These are phyloP conservation scores for Musa schizocarpa DNA, from an alignment of 176 grass and related monocot species.

Conservation along the genomic window DNA sequence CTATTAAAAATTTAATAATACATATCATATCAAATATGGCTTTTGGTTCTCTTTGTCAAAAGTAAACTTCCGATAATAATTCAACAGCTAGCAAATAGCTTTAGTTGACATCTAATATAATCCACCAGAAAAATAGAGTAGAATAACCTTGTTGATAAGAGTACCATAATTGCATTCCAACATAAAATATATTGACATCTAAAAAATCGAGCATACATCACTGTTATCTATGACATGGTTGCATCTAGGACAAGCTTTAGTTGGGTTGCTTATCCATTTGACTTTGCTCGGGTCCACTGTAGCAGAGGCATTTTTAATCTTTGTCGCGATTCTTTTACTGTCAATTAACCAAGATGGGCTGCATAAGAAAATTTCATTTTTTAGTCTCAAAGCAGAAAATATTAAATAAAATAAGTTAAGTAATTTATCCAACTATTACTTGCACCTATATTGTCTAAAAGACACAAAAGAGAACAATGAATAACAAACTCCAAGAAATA, in stretches of 20 bases:
- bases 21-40: neutral
- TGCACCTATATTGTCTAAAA: no score
- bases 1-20: neutral
- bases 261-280: conserved; percentile 79
- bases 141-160: neutral
- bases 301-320: conserved; percentile 84
- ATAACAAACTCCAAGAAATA: no score
- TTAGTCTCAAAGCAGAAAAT: neutral
- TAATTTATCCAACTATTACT: neutral
- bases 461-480: no score
- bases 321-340: conserved; percentile 76
- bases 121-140: neutral
- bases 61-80: no score
- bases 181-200: neutral
- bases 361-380: conserved; percentile 22
- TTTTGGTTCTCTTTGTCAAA: no score
- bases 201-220: conserved; percentile 54
- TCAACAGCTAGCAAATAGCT: no score
- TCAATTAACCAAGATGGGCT: conserved; percentile 92
- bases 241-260: conserved; percentile 71
- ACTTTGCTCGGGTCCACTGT: conserved; percentile 45
- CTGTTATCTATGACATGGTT: conserved; percentile 85
- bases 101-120: no score
- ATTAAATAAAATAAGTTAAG: neutral
- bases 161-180: neutral